These are phyloP conservation scores for Colletotrichum theobromicola DNA, from an alignment of 2,329 filamentous ascomycete species.

Conservation along the genomic window DNA sequence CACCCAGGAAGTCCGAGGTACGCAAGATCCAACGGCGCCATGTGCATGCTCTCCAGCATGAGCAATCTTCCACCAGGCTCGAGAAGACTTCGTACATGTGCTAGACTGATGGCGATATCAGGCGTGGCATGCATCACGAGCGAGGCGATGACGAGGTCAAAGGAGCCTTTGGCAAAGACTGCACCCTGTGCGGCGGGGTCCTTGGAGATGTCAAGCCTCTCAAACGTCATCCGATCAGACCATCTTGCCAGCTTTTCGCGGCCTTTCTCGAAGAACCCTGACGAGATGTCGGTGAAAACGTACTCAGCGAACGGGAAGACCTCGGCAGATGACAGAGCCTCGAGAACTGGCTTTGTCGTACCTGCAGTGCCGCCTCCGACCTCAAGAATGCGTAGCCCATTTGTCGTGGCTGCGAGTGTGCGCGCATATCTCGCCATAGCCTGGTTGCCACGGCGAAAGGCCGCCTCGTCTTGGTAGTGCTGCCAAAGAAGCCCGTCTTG, in stretches of 20 bases:
- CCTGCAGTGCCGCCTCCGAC: constrained; percentile 49
- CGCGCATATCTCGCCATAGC: not conserved
- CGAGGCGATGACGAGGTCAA: constrained; percentile 32
- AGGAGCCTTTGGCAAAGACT: constrained; percentile 25
- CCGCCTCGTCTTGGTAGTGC: constrained; percentile 25
- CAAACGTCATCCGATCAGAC: constrained; percentile 21
- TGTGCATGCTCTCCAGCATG: not conserved
- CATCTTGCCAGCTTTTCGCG: constrained; percentile 28
- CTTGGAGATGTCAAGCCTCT: constrained; percentile 34
- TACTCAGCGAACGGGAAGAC: constrained; percentile 23
- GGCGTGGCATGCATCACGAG: constrained; percentile 33
- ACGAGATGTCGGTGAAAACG: constrained; percentile 33
- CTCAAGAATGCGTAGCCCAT: constrained; percentile 28
- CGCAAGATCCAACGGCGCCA: constrained; percentile 25
- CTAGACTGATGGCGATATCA: constrained; percentile 24
- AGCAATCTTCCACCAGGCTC: constrained; percentile 33
- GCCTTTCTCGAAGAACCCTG: constrained; percentile 29
- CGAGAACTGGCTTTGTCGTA: constrained; percentile 40
- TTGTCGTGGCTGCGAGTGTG: not conserved
- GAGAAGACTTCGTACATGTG: constrained; percentile 29
- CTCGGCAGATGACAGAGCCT: not conserved
- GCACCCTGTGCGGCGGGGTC: constrained; percentile 29
- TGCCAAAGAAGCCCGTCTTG: constrained; percentile 26
- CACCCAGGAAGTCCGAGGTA: constrained; percentile 34
- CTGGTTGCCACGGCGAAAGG: constrained; percentile 29